Evolutionary conservation across 306 rosid species (phyloP).

Genomic region (Mucuna pruriens): DNA sequence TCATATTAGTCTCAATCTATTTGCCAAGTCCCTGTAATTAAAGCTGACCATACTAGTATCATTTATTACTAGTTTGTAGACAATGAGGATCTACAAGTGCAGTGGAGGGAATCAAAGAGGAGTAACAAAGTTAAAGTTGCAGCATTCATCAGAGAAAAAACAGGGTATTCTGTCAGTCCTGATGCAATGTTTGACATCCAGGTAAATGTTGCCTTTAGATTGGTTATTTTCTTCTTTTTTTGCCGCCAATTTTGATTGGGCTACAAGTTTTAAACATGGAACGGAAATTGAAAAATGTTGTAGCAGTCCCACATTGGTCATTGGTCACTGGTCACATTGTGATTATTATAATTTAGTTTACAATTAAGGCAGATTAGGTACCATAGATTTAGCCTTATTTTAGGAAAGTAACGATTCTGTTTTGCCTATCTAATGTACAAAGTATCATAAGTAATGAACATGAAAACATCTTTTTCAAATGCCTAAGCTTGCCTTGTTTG

Average conservation of each 20-base stretch:
- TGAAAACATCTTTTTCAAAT: not conserved
- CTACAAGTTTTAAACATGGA: slow-evolving; percentile 21
- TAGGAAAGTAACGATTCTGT: not conserved
- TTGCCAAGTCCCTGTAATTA: slow-evolving; percentile 28
- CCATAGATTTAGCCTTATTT: not conserved
- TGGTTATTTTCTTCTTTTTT: slow-evolving; percentile 7
- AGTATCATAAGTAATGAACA: not conserved
- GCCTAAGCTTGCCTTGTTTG: slow-evolving; percentile 30
- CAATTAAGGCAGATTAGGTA: not conserved
- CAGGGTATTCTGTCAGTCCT: slow-evolving; percentile 90
- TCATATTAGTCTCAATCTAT: slow-evolving; percentile 33
- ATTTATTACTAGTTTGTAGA: slow-evolving; percentile 69
- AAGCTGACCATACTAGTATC: slow-evolving; percentile 41
- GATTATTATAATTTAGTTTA: slow-evolving; percentile 1
- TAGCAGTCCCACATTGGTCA: not conserved
- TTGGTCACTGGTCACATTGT: not conserved
- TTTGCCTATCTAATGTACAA: not conserved
- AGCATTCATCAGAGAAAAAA: slow-evolving; percentile 72
- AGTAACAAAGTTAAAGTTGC: slow-evolving; percentile 85
- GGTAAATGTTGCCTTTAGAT: slow-evolving; percentile 53
- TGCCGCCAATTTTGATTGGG: not conserved
- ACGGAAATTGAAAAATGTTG: slow-evolving; percentile 19
- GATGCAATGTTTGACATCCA: slow-evolving; percentile 96
- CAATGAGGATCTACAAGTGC: slow-evolving; percentile 78
- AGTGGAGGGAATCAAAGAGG: slow-evolving; percentile 88